Conservation (phyloP, 352 stramenopile species). For the Blastocystis sp. region DNA sequence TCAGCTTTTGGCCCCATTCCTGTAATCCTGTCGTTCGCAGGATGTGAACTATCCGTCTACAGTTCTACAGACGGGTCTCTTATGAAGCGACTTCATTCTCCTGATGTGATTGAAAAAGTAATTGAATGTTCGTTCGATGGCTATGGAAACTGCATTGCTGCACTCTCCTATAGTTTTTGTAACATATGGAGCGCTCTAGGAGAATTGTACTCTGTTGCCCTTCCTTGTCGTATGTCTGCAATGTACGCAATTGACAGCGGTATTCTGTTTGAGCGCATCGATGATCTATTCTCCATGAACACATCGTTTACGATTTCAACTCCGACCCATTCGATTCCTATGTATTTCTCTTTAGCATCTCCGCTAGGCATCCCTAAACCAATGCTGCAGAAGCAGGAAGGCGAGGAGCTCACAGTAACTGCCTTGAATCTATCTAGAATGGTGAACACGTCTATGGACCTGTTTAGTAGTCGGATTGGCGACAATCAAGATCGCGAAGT, state of each 20-base stretch:
- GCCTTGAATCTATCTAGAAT: neutral
- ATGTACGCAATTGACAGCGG: neutral
- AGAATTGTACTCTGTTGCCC: neutral
- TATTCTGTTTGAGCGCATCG: constrained; percentile 17
- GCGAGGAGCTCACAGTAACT: neutral
- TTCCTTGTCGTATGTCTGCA: constrained; percentile 15
- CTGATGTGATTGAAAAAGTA: neutral
- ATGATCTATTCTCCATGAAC: neutral
- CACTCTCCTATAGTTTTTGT: neutral
- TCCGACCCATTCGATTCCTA: neutral
- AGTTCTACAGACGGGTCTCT: neutral
- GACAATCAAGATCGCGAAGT: neutral
- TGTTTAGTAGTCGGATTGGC: constrained; percentile 11
- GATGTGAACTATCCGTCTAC: neutral
- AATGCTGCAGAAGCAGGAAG: neutral
- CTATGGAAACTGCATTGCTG: constrained; percentile 36
- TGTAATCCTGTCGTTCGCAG: neutral
- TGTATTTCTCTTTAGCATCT: constrained; percentile 32
- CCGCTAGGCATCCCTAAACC: neutral
- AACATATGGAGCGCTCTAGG: neutral
- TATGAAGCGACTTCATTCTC: neutral
- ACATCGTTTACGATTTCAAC: neutral
- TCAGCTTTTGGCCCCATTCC: neutral
- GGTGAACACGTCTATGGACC: constrained; percentile 9
- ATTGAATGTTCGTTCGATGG: neutral